Conservation (phyloP, 768 basidiomycete species). For the Amanita thiersii region DNA sequence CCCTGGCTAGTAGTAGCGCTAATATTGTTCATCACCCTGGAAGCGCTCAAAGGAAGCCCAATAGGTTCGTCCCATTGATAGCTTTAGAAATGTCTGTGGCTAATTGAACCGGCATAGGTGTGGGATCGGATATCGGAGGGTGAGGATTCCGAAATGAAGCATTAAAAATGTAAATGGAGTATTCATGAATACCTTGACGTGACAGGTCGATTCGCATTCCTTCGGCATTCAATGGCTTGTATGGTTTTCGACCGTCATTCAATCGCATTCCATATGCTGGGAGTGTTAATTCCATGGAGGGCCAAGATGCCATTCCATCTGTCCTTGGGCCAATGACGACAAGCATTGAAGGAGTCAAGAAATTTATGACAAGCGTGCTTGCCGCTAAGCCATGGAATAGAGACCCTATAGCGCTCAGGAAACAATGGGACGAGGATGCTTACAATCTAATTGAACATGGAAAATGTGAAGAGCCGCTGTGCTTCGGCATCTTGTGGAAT, state of each 20-base stretch:
- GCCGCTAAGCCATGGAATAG: slow-evolving; percentile 54
- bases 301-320: slow-evolving; percentile 63
- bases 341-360: slow-evolving; percentile 51
- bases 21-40: neutral
- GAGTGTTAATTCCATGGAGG: slow-evolving; percentile 55
- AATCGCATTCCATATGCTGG: slow-evolving; percentile 66
- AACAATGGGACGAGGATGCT: slow-evolving; percentile 52
- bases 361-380: slow-evolving; percentile 59
- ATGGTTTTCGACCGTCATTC: slow-evolving; percentile 64
- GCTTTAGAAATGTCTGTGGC: neutral
- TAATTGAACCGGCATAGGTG: slow-evolving; percentile 35
- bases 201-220: slow-evolving; percentile 69
- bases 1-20: too few relatives aligned
- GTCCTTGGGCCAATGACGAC: slow-evolving; percentile 68
- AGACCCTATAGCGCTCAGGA: slow-evolving; percentile 52
- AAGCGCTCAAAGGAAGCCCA: slow-evolving; percentile 38
- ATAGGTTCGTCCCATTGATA: slow-evolving; percentile 22
- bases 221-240: slow-evolving; percentile 56
- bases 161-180: neutral
- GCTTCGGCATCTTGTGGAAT: slow-evolving; percentile 7
- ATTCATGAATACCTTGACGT: neutral
- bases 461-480: slow-evolving; percentile 8
- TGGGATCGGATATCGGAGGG: slow-evolving; percentile 82
- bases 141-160: slow-evolving; percentile 16
- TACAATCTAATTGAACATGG: slow-evolving; percentile 56